Conservation (phyloP, 2,329 filamentous ascomycete species). For the Endothia cerciana region DNA sequence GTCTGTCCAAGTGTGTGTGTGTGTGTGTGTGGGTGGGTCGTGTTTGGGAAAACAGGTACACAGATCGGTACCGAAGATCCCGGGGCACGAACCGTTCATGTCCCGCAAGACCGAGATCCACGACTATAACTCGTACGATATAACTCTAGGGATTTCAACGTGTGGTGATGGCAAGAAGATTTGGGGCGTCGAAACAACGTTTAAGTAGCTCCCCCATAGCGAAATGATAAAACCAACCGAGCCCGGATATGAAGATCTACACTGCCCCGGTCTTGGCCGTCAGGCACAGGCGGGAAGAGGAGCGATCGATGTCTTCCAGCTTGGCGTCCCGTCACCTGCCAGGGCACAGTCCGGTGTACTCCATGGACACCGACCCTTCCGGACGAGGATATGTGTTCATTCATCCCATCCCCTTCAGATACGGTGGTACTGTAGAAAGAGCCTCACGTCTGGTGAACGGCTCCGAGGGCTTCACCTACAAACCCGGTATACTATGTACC, state of each 20-base stretch:
- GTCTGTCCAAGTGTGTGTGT: background rate
- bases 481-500: background rate
- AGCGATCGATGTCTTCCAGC: background rate
- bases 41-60: slow-evolving; percentile 9
- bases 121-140: slow-evolving; percentile 8
- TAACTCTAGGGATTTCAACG: background rate
- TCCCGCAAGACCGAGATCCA: slow-evolving; percentile 6
- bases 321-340: background rate
- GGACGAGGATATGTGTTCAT: too few relatives aligned
- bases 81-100: slow-evolving; percentile 9
- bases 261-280: background rate
- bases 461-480: too few relatives aligned
- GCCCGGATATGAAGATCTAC: background rate
- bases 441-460: too few relatives aligned
- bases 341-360: background rate
- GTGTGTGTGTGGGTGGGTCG: background rate
- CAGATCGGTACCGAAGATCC: slow-evolving; percentile 3
- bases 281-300: background rate
- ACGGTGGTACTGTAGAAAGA: too few relatives aligned
- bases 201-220: slow-evolving; percentile 1
- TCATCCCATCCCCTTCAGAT: too few relatives aligned
- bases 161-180: background rate
- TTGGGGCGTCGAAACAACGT: background rate
- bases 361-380: background rate
- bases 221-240: slow-evolving; percentile 5